phyloP scores from a whole-genome alignment of 2,329 filamentous ascomycete genomes.

The Alternaria viburni region DNA sequence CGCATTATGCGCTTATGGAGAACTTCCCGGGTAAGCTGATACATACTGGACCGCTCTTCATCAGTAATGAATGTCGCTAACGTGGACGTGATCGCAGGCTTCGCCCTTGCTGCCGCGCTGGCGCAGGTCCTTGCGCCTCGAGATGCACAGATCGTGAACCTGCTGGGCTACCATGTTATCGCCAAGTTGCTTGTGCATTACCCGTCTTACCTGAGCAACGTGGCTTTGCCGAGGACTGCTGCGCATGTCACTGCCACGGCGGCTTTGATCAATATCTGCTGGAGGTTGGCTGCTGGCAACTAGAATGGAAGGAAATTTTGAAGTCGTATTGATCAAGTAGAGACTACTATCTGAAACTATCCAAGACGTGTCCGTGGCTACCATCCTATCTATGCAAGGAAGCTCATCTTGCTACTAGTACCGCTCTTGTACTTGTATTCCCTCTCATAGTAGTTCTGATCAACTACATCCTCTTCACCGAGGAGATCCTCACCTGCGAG shows the following conservation, averaged over 20 bases:
- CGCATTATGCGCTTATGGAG: conserved; percentile 31
- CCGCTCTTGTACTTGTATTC: background rate
- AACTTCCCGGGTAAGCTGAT: conserved; percentile 23
- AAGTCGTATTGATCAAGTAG: background rate
- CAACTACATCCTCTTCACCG: background rate
- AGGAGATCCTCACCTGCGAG: background rate
- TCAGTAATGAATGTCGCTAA: background rate
- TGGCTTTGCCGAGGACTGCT: conserved; percentile 21
- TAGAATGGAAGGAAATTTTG: background rate
- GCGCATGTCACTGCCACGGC: conserved; percentile 29
- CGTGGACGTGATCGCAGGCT: conserved; percentile 2
- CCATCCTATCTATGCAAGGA: background rate
- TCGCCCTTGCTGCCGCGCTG: conserved; percentile 28
- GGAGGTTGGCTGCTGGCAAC: conserved; percentile 26
- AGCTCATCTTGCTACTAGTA: background rate
- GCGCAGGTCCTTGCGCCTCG: conserved; percentile 27
- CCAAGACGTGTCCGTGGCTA: background rate
- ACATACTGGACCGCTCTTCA: no score
- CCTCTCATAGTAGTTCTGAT: background rate
- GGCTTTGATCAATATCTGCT: conserved; percentile 31
- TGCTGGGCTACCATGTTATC: conserved; percentile 30
- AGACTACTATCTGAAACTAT: background rate
- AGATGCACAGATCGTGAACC: conserved; percentile 29
- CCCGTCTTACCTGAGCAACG: conserved; percentile 26
- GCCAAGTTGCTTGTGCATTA: conserved; percentile 30